Percentiles rank a stretch among this genome's conserved stretches.
Conservation (phyloP, 768 basidiomycete species). For the Leccinum longicurvipes region DNA sequence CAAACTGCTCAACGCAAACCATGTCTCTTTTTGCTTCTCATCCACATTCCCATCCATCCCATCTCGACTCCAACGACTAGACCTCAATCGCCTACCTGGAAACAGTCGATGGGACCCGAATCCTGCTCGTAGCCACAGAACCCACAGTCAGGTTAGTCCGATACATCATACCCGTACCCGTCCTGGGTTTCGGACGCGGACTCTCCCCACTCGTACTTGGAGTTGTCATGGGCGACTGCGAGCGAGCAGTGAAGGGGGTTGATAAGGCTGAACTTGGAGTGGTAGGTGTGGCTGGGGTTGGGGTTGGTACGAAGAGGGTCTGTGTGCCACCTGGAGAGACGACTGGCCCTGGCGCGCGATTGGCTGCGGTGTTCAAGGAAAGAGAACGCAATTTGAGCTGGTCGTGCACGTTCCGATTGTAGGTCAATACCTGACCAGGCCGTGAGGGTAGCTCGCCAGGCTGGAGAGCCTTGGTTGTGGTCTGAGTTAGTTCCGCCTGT, state of each 20-base stretch:
- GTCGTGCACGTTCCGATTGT: slow-evolving; percentile 36
- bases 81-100: slow-evolving; percentile 9
- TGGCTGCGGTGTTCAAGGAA: slow-evolving; percentile 9
- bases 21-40: neutral
- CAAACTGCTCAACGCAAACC: slow-evolving; percentile 1
- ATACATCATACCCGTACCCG: slow-evolving; percentile 70
- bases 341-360: slow-evolving; percentile 3
- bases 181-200: slow-evolving; percentile 50
- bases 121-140: slow-evolving; percentile 32
- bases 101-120: slow-evolving; percentile 35
- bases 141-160: slow-evolving; percentile 33
- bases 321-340: slow-evolving; percentile 23
- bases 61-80: neutral
- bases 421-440: slow-evolving; percentile 25
- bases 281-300: slow-evolving; percentile 5
- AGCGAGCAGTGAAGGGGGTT: slow-evolving; percentile 9
- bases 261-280: slow-evolving; percentile 8
- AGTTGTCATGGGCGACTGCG: slow-evolving; percentile 22
- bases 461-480: slow-evolving; percentile 11
- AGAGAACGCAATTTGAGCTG: slow-evolving; percentile 27
- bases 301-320: slow-evolving; percentile 15
- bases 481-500: slow-evolving; percentile 12
- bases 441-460: slow-evolving; percentile 24
- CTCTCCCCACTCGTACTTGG: slow-evolving; percentile 13
- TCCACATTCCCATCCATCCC: slow-evolving; percentile 1